Percentiles rank a stretch among this genome's conserved stretches.
These are phyloP conservation scores for Debaryomycetaceae sp. DNA, from an alignment of 1,139 yeast genomes.

Conservation along the genomic window DNA sequence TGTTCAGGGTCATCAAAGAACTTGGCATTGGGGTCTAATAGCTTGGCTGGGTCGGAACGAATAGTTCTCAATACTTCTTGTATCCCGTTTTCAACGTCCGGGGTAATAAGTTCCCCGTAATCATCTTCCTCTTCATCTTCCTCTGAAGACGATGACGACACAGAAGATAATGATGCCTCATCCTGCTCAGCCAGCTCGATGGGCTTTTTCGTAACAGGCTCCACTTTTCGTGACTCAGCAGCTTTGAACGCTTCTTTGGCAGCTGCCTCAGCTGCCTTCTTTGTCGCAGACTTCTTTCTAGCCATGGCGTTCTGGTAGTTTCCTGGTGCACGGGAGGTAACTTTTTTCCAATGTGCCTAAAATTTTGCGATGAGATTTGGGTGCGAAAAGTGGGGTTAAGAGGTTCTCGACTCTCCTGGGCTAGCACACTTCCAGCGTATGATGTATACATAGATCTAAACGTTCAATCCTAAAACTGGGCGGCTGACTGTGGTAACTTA, in stretches of 20 bases:
- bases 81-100: constrained; percentile 75
- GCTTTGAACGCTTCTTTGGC: constrained; percentile 4
- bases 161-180: no score
- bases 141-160: constrained; percentile 19
- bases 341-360: no score
- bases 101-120: constrained; percentile 78
- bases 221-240: constrained; percentile 9
- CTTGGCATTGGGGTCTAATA: constrained; percentile 55
- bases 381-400: no score
- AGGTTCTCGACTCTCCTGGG: no score
- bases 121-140: constrained; percentile 80
- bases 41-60: constrained; percentile 48
- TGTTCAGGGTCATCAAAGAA: constrained; percentile 62
- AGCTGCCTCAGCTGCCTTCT: constrained; percentile 54
- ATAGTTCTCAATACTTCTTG: constrained; percentile 62
- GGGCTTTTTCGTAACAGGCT: constrained; percentile 4
- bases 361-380: no score
- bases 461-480: no score
- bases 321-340: no score
- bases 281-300: constrained; percentile 84
- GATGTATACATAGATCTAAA: no score
- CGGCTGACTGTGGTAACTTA: no score
- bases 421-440: no score
- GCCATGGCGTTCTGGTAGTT: constrained; percentile 42
- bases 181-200: constrained; percentile 3